phyloP scores from a whole-genome alignment of 2,329 filamentous ascomycete species.

The Hypomyces rosellus region DNA sequence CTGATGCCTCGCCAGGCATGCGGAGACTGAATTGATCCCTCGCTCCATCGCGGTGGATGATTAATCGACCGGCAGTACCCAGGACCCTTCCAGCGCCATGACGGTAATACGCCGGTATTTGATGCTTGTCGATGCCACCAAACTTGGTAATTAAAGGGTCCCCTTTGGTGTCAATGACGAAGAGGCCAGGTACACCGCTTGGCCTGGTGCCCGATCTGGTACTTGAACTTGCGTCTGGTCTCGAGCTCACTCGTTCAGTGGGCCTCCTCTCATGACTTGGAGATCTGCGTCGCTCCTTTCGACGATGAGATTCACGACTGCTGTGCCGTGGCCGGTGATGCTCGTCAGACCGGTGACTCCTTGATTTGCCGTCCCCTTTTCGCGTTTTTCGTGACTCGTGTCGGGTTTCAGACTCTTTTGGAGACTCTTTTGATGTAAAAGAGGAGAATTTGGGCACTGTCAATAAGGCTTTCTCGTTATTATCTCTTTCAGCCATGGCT shows the following conservation, averaged over 20 bases:
- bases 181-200: slow-evolving; percentile 30
- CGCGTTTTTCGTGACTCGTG: slow-evolving; percentile 11
- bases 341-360: slow-evolving; percentile 8
- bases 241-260: slow-evolving; percentile 2
- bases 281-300: slow-evolving; percentile 10
- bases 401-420: slow-evolving; percentile 24
- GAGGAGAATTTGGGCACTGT: slow-evolving; percentile 63
- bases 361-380: slow-evolving; percentile 10
- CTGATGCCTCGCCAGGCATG: slow-evolving; percentile 34
- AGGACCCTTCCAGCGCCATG: slow-evolving; percentile 63
- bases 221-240: background rate
- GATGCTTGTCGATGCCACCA: slow-evolving; percentile 65
- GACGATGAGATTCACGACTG: slow-evolving; percentile 16
- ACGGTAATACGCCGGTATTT: slow-evolving; percentile 65
- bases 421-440: slow-evolving; percentile 48
- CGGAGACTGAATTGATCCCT: slow-evolving; percentile 49
- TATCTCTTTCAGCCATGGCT: background rate
- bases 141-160: slow-evolving; percentile 71
- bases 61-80: slow-evolving; percentile 53
- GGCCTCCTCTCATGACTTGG: slow-evolving; percentile 2
- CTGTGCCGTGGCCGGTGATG: slow-evolving; percentile 12
- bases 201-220: background rate
- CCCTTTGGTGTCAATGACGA: slow-evolving; percentile 65
- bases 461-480: slow-evolving; percentile 8
- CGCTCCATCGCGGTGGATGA: slow-evolving; percentile 60